phyloP scores from a whole-genome alignment of 2,329 filamentous ascomycete genomes.

The Trichoderma cornu-damae region DNA sequence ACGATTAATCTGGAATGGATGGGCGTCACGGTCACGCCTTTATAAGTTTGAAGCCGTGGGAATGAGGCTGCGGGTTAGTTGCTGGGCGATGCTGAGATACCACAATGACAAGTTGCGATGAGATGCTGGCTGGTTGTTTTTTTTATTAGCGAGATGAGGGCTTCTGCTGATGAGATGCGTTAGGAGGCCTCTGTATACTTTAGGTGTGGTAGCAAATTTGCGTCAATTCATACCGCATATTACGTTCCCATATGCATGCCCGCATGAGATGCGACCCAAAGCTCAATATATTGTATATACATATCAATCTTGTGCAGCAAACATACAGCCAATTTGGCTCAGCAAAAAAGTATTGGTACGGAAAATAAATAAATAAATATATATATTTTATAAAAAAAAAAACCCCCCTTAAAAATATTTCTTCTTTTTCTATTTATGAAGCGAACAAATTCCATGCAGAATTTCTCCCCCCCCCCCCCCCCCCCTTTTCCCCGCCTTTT shows the following conservation, averaged over 20 bases:
- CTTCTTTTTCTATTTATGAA: too few species aligned
- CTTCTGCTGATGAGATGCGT: background rate
- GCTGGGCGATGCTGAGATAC: constrained; percentile 19
- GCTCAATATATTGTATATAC: background rate
- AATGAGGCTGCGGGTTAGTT: constrained; percentile 22
- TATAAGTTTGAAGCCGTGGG: constrained; percentile 21
- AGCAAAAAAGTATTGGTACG: too few species aligned
- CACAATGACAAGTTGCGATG: background rate
- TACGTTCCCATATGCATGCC: background rate
- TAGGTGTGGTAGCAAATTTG: constrained; percentile 2
- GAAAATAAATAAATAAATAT: too few species aligned
- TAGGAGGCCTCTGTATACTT: background rate
- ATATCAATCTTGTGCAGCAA: background rate
- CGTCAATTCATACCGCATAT: background rate
- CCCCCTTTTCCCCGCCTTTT: background rate
- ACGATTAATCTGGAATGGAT: background rate
- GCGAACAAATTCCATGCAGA: background rate
- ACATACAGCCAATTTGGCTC: background rate
- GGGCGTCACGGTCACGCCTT: constrained; percentile 1
- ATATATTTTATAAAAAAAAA: too few species aligned
- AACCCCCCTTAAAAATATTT: too few species aligned
- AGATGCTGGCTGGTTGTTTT: background rate
- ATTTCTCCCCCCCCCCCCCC: background rate
- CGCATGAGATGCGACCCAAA: background rate
- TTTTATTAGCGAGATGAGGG: background rate